Evolutionary conservation across 345 rosid species (phyloP), one percentile per base, ranked within the genome.

Genomic region (Gossypium longicalyx): DNA sequence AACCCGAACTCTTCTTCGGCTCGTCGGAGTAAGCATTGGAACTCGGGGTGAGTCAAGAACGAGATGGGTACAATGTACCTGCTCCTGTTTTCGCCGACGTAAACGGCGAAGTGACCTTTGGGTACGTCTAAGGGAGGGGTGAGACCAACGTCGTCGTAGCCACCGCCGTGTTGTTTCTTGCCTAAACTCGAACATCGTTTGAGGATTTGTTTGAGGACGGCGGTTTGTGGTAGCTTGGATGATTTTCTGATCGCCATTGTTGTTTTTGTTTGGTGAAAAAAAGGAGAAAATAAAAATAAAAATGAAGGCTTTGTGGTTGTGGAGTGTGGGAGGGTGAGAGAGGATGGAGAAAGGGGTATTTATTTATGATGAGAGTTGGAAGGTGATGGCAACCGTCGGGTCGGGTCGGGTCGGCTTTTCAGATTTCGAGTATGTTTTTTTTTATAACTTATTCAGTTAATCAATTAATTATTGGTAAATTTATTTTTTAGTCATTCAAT

Each of bases 1-100:
- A 93, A 95, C 0, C 99, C 99, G 13, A 95, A 95, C 86, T 95
- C 99, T 69, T 95, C 99, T 78, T 95, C 99, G 1, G 99, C 97
- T 74, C 77, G 89, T 67, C 83, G 87, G 67, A 95, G 98, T 54
- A 95, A 73, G 79, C 80, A 81, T 51, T 89, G 97, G 70, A 95
- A 95, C 71, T 90, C 89, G 0, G 98, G 99, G 64, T 86, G 90
- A 41, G 82, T 80, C 81, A 95, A 80, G 84, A 91, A 86, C 1
- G 99, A 85, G 81, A 95, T 90, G 0, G 99, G 98, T 34, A 95
- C 91, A 77, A 95, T 89, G 86, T 89, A 84, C 77, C 99, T 86
- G n/a, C 85, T 87, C 67, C 98, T 82, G 78, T 87, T 88, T 77
- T 89, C 85, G 1, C 99, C 98, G 22, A 95, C 98, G 58, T 95